Evolutionary conservation across 768 basidiomycete species (phyloP), one percentile per base, ranked within the genome.

Genomic region (Zangia roseola): DNA sequence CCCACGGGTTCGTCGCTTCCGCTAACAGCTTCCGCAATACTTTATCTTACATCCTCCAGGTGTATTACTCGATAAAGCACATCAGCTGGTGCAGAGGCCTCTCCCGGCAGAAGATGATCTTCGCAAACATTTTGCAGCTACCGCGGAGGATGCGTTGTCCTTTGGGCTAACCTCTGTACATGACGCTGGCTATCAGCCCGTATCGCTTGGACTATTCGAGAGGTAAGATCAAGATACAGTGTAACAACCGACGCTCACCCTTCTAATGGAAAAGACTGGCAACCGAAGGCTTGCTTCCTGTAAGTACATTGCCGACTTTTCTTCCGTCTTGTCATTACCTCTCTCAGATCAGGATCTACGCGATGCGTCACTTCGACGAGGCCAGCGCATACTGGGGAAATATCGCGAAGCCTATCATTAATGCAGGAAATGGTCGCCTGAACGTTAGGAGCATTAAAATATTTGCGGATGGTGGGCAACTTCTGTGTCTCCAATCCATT

Each of bases 31-130:
- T n/a, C 21, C 16, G 17, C 39, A 42, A 51, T 43, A 35, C 40
- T 41, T 36, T 47, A 28, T 34, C 46, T 46, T 45, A 49, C 44
- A 37, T 26, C 25, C 6, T 25, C 19, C 20, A 56, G 85, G 90
- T 21, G 76, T 89, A 43, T 73, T 92, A 49, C 67, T 94, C 47
- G 94, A 97, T 68, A 94, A 93, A 55, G 94, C 94, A 1, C 91
- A 93, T 61, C 78, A 83, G 19, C 69, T 92, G 28, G 70, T 92
- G 30, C 75, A 72, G 45, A 79, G 78, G 47, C 88, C 89, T 0
- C 68, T 76, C 19, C 74, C 82, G 47, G 86, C 84, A 1, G 79
- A 88, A 57, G 71, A 67, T 24, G 82, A 88, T 54, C 73, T 91
- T 37, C 59, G 79, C 47, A 74, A 77, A 58, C 75, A 74, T 20